Base-by-base conservation (phyloP, 306 rosid genomes). In the Ziziphus jujuba region DNA sequence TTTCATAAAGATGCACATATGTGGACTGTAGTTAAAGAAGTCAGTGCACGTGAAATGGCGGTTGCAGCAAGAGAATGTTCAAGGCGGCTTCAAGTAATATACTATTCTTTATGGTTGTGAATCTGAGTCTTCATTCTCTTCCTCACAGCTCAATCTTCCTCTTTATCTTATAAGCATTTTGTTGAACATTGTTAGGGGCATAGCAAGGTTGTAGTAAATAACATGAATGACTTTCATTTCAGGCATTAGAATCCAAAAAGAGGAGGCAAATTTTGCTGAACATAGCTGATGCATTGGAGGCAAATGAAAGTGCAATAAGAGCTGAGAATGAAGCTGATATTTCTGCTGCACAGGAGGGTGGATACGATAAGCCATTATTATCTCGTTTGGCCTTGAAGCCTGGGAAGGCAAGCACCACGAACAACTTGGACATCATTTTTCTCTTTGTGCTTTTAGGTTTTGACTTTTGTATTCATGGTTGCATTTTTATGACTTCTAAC, bases 1-100 rank as follows among this genome's bases (percentile, higher is more conserved):
- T 91, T 91, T 73, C 97, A 91, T 65, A 81, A 80, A 81, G 96
- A 91, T 75, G 95, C 97, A 59, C 91, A 87, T 54, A 63, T 85
- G 56, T 91, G 96, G 97, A 72, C 90, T 33, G 50, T 51, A 7
- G 76, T 74, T 72, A 89, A 82, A 76, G 96, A 89, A 75, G 82
- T 84, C 34, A 66, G 79, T 54, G 90, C 96, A 11, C 88, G 84
- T 22, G 97, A 89, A 48, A 81, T 89, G 97, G 97, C 96, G 13
- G 83, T 89, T 72, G 65, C 87, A 14, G 91, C 97, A 11, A 79
- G 90, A 35, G 81, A 89, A 66, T 70, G 86, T 66, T 91, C 91
- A 19, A 84, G 88, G 59, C 61, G 62, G 75, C 89, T 91, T 82
- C 87, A 84, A 71, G 97, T 80, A 79, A 72, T 48, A 60, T 17